Percentiles rank a stretch among this genome's conserved stretches.
These are phyloP conservation scores for Saturnispora halmiae DNA, from an alignment of 805 yeast genomes.

Conservation along the genomic window DNA sequence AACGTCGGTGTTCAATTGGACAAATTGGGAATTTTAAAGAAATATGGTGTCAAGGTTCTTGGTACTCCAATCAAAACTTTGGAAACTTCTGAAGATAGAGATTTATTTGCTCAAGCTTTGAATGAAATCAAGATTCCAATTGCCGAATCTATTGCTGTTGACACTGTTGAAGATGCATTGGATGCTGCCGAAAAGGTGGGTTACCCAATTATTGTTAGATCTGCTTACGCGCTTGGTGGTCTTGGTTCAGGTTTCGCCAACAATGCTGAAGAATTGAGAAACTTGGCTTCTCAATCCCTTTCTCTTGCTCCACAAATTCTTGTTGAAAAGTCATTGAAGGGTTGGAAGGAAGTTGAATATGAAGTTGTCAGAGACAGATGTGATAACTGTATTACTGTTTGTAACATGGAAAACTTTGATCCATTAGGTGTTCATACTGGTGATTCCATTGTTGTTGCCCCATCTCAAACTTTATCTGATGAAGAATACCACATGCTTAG, in stretches of 20 bases:
- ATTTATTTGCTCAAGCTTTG: slow-evolving; percentile 88
- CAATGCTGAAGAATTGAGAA: slow-evolving; percentile 72
- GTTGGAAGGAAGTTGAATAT: slow-evolving; percentile 98
- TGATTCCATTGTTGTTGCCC: slow-evolving; percentile 98
- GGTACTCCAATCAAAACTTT: slow-evolving; percentile 96
- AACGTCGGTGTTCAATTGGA: slow-evolving; percentile 93
- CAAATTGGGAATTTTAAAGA: slow-evolving; percentile 73
- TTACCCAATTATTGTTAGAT: slow-evolving; percentile 93
- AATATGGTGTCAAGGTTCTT: slow-evolving; percentile 87
- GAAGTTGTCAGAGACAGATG: slow-evolving; percentile 97
- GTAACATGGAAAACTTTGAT: slow-evolving; percentile 98
- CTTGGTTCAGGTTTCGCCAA: slow-evolving; percentile 97
- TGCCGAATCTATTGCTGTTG: slow-evolving; percentile 86
- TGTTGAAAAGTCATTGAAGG: slow-evolving; percentile 94
- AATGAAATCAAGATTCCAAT: slow-evolving; percentile 92
- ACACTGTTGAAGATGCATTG: slow-evolving; percentile 70
- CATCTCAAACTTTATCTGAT: slow-evolving; percentile 93
- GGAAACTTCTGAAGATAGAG: slow-evolving; percentile 97
- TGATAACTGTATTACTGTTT: slow-evolving; percentile 96
- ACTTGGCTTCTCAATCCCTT: slow-evolving; percentile 81
- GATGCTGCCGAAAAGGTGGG: slow-evolving; percentile 80
- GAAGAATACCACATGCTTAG: slow-evolving; percentile 97
- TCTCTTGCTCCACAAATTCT: slow-evolving; percentile 94
- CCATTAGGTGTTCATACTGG: slow-evolving; percentile 98
- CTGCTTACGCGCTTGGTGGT: slow-evolving; percentile 97